These are phyloP conservation scores for Erucastrum elatum DNA, from an alignment of 345 rosid species.

Conservation along the genomic window DNA sequence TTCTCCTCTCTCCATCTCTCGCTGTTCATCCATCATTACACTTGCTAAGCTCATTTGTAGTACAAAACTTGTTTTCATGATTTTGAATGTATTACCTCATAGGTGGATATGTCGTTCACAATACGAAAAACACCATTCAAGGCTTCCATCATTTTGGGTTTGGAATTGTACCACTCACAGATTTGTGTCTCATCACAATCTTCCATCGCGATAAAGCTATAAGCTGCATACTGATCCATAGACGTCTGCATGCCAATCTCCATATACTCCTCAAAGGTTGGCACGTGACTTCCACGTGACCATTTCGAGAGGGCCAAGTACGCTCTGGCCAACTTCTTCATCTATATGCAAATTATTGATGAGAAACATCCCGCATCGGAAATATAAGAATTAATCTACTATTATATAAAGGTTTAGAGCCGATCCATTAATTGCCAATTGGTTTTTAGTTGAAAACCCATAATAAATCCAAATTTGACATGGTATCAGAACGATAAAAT, in stretches of 20 bases:
- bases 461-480: no score
- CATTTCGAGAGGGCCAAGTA: slow-evolving; percentile 9
- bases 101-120: slow-evolving; percentile 2
- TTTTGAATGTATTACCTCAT: background rate
- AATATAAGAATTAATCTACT: no score
- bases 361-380: no score
- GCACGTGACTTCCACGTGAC: slow-evolving; percentile 16
- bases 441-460: no score
- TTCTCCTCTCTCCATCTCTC: slow-evolving; percentile 15
- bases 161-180: slow-evolving; percentile 1
- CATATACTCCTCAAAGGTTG: slow-evolving; percentile 34
- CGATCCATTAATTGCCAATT: no score
- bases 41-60: background rate
- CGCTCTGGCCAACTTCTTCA: background rate
- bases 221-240: background rate
- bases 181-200: background rate
- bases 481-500: no score
- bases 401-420: no score
- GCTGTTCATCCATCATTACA: slow-evolving; percentile 4
- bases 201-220: slow-evolving; percentile 9
- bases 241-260: slow-evolving; percentile 14
- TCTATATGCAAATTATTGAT: background rate
- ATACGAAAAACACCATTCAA: background rate
- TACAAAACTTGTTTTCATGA: background rate
- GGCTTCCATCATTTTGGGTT: slow-evolving; percentile 12